A percentile compares a stretch with the other conserved stretches of the same genome.
These are phyloP conservation scores for Solanum hybrid DNA, from an alignment of 305 asterid genomes.

Conservation along the genomic window DNA sequence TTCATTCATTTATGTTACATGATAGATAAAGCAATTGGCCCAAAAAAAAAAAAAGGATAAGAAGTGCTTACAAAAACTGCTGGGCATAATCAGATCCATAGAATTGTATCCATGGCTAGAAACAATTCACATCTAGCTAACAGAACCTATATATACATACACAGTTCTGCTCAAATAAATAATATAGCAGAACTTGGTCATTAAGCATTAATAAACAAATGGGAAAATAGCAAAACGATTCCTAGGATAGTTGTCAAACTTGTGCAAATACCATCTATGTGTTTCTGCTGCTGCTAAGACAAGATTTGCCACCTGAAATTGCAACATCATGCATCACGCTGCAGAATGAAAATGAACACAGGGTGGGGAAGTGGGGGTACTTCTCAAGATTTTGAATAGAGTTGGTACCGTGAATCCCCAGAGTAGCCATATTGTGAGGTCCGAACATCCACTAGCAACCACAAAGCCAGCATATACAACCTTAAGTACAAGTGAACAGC, in stretches of 20 bases:
- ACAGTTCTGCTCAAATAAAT: not conserved
- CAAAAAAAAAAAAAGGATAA: not conserved
- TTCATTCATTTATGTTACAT: not conserved
- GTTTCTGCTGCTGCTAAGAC: slow-evolving; percentile 64
- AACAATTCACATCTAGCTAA: not conserved
- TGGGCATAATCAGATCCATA: not conserved
- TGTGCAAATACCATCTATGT: slow-evolving; percentile 65
- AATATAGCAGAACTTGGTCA: not conserved
- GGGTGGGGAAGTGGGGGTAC: not conserved
- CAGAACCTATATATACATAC: not conserved
- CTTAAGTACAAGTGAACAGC: slow-evolving; percentile 28
- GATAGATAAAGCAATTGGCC: not conserved
- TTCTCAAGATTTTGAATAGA: not conserved
- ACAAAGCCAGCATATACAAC: slow-evolving; percentile 61
- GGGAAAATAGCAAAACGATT: slow-evolving; percentile 56
- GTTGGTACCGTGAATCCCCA: slow-evolving; percentile 58
- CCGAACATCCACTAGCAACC: slow-evolving; percentile 66
- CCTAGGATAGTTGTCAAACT: slow-evolving; percentile 69
- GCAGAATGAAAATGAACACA: not conserved
- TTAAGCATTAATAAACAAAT: slow-evolving; percentile 26
- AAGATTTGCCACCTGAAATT: slow-evolving; percentile 75
- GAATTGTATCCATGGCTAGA: not conserved
- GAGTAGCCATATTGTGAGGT: slow-evolving; percentile 64
- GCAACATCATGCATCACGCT: not conserved
- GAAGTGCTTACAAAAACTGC: not conserved